These are phyloP conservation scores for Sphaerobolus stellatus DNA, from an alignment of 1,284 basidiomycete genomes.

Conservation along the genomic window DNA sequence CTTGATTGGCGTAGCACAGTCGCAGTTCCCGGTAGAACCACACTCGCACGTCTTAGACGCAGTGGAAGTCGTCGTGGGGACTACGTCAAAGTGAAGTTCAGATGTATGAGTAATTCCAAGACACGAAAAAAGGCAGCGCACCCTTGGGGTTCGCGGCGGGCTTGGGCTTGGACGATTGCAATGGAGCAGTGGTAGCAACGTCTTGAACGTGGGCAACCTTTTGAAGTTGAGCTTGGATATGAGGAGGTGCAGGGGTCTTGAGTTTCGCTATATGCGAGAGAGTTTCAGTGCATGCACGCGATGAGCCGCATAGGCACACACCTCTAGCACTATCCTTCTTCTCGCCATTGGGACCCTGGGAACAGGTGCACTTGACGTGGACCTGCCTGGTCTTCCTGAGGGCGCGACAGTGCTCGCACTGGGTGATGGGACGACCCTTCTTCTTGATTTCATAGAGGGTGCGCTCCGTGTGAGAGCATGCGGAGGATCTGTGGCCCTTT, in stretches of 20 bases:
- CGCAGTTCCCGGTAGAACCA: constrained; percentile 3
- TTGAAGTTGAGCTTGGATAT: not conserved
- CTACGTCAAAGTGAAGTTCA: not conserved
- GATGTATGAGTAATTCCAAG: not conserved
- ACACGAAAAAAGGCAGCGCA: not conserved
- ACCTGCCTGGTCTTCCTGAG: constrained; percentile 74
- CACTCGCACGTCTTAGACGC: not conserved
- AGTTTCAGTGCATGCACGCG: not conserved
- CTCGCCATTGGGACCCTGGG: constrained; percentile 15
- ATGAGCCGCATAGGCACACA: not conserved
- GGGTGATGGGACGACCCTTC: constrained; percentile 78
- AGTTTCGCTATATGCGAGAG: constrained; percentile 1
- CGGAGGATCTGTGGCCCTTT: constrained; percentile 78
- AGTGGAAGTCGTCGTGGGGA: not conserved
- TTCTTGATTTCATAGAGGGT: constrained; percentile 80
- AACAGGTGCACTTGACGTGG: constrained; percentile 67
- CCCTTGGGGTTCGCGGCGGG: not conserved
- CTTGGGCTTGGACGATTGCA: not conserved
- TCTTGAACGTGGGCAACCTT: not conserved
- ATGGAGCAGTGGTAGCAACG: not conserved
- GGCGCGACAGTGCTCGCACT: constrained; percentile 76
- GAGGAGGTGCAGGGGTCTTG: not conserved
- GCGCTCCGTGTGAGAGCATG: constrained; percentile 74
- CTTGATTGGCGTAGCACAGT: constrained; percentile 2
- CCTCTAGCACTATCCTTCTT: constrained; percentile 3